Percentiles rank a stretch among this genome's conserved stretches.
Evolutionary conservation across 2,329 filamentous ascomycete genomes (phyloP).

Genomic region (Colletotrichum sp.): DNA sequence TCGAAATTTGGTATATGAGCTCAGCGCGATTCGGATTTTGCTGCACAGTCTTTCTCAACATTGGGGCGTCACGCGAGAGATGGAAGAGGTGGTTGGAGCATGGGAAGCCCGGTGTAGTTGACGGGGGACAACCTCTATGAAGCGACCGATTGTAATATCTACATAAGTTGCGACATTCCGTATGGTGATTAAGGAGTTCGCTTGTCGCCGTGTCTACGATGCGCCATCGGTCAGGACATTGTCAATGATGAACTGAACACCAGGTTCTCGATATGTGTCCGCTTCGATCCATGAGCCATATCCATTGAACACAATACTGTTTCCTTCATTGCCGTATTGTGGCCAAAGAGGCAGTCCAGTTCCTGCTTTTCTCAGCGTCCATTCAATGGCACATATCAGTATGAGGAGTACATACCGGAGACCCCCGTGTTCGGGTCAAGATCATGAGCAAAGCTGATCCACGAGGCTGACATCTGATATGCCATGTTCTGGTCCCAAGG

Average conservation of each 20-base stretch:
- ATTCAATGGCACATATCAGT: not conserved
- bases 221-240: not conserved
- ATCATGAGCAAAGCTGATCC: conserved; percentile 53
- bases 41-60: not conserved
- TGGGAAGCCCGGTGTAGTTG: not conserved
- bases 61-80: conserved; percentile 1
- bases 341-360: conserved; percentile 40
- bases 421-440: conserved; percentile 45
- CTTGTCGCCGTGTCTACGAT: not conserved
- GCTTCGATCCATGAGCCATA: conserved; percentile 49
- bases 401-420: not conserved
- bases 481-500: conserved; percentile 38
- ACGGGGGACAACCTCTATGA: not conserved
- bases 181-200: not conserved
- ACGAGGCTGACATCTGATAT: conserved; percentile 53
- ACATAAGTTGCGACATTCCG: not conserved
- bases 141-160: not conserved
- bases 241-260: conserved; percentile 35
- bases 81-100: not conserved
- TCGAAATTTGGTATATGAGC: not conserved
- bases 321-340: conserved; percentile 35
- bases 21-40: not conserved
- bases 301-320: conserved; percentile 55
- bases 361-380: not conserved
- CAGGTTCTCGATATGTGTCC: conserved; percentile 48